Evolutionary conservation across 2,329 filamentous ascomycete species (phyloP).

Genomic region (Lasiodiplodia citricola): DNA sequence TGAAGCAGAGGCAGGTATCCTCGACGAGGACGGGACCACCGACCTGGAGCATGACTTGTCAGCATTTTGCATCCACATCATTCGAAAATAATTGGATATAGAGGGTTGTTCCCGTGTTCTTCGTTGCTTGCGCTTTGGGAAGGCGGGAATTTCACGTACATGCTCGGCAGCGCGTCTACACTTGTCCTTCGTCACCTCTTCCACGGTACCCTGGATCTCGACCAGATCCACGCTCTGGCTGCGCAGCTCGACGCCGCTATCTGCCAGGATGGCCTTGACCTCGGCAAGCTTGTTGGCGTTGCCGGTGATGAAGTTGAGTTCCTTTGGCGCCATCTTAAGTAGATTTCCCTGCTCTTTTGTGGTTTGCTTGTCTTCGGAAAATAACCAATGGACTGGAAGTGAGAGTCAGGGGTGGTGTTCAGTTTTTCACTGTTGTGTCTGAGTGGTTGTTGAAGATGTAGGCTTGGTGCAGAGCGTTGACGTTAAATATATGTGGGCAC

Average conservation of each 20-base stretch:
- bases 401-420: background rate
- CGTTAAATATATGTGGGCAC: constrained; percentile 4
- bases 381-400: background rate
- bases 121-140: background rate
- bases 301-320: constrained; percentile 92
- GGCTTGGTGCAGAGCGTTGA: background rate
- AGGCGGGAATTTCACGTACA: constrained; percentile 54
- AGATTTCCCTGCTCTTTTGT: constrained; percentile 12
- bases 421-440: background rate
- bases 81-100: background rate
- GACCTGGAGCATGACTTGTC: constrained; percentile 57
- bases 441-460: background rate
- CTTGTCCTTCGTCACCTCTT: constrained; percentile 90
- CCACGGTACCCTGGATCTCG: constrained; percentile 90
- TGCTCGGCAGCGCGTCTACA: constrained; percentile 78
- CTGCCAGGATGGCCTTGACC: constrained; percentile 83
- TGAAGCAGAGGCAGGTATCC: constrained; percentile 93
- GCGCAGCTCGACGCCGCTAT: constrained; percentile 70
- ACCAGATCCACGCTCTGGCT: constrained; percentile 79
- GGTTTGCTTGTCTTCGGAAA: background rate
- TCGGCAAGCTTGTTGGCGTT: constrained; percentile 94
- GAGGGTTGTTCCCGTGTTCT: background rate
- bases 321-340: constrained; percentile 53
- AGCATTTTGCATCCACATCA: background rate
- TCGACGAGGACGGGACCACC: constrained; percentile 91